Evolutionary conservation across 73 alveolate genomes (phyloP), one percentile per base, ranked within the genome.

Genomic region (Urostyla sp.): DNA sequence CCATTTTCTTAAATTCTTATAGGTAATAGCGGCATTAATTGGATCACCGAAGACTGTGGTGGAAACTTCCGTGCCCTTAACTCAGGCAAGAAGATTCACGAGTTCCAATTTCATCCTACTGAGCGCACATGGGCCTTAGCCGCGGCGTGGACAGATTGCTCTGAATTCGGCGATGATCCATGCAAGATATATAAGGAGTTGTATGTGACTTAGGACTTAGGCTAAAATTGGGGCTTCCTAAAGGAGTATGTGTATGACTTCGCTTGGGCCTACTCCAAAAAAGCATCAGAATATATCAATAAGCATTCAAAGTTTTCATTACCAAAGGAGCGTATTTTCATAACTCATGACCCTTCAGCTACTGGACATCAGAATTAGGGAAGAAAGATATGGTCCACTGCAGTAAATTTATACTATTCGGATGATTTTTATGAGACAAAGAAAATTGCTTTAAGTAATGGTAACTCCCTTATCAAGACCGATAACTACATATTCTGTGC

Each of bases 11-110:
- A 30, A 31, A 16, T 30, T 30, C 5, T 59, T 27, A 16, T 88
- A 50, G 98, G 98, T 30, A 75, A 93, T 18, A 75, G 69, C 36
- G 97, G 96, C 30, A 82, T 92, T 0, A 93, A 90, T 59, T 95
- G 96, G 95, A 83, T 87, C 46, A 57, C 95, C 18, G 96, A 93
- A 66, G 95, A 95, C 72, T 95, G 99, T 46, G 99, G 98, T 16
- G 80, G 74, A 32, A 84, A 79, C 44, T 43, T 93, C 3, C 49
- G 88, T 50, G 94, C 95, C 27, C 77, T 95, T 24, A 85, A 91
- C 84, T 59, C 90, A 40, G 95, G 95, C 15, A 61, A 92, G 31
- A 79, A 75, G 81, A 92, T 94, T 57, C 88, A 93, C 51, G 98
- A 93, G 51, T 92, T 93, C 72, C 30, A 66, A 57, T 95, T 93